A percentile compares a stretch with the other conserved stretches of the same genome.
Evolutionary conservation across 2,329 filamentous ascomycete species (phyloP).

Genomic region (Penicillium paneum): DNA sequence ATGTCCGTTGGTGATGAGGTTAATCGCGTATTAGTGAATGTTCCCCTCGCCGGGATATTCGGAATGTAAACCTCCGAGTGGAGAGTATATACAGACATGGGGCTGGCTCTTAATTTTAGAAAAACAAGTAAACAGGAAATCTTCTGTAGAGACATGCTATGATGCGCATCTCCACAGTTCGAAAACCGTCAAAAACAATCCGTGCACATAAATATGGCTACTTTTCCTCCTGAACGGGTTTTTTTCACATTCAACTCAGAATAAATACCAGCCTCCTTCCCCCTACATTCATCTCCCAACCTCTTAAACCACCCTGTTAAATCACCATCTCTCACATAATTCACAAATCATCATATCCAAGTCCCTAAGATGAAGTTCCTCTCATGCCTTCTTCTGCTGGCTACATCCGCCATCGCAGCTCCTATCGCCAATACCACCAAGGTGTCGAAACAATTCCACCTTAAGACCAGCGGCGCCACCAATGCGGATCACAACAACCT

Average conservation of each 20-base stretch:
- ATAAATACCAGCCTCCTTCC: background rate
- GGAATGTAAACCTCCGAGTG: background rate
- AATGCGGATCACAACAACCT: slow-evolving; percentile 33
- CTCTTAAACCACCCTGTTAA: background rate
- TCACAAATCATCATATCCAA: background rate
- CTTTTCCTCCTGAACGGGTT: background rate
- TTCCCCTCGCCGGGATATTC: background rate
- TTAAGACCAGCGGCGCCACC: slow-evolving; percentile 33
- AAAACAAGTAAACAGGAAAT: background rate
- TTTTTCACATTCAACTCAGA: background rate
- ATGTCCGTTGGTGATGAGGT: background rate
- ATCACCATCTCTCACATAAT: background rate
- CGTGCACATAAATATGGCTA: background rate
- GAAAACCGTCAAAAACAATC: background rate
- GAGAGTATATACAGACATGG: background rate
- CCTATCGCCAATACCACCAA: slow-evolving; percentile 20
- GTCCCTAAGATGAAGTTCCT: slow-evolving; percentile 31
- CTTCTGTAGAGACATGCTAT: background rate
- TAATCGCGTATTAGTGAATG: background rate
- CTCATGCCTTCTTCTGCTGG: slow-evolving; percentile 28
- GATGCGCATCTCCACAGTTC: slow-evolving; percentile 1
- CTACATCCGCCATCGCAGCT: slow-evolving; percentile 27
- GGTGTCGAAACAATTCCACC: slow-evolving; percentile 27
- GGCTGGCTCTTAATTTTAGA: background rate
- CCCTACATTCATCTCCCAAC: background rate